Evolutionary conservation across 1,284 basidiomycete genomes (phyloP), one percentile per base, ranked within the genome.

Genomic region (Rhizopogon parksii): DNA sequence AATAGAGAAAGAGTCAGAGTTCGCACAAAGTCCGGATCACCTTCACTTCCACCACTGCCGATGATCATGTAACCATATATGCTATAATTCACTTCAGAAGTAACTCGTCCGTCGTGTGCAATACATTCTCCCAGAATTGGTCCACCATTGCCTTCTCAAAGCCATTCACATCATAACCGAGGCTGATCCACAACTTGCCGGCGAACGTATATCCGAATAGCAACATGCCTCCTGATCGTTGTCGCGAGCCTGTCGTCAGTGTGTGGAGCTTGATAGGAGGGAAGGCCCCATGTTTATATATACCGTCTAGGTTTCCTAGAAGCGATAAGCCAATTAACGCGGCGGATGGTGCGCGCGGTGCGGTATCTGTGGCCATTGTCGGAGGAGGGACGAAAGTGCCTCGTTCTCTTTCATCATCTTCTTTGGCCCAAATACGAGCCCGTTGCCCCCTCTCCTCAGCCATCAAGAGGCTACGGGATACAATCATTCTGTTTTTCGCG

Each of bases 181-280:
- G 68, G 54, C 82, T 86, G 19, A 90, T 63, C 82, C 82, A 88
- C 19, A 90, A 62, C 63, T 79, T 82, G 1, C 82, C 82, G 14
- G 72, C 79, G 59, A 87, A 89, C 0, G 85, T 88, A 68, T 86
- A 90, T 9, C 80, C 82, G 55, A 88, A 89, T 15, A 92, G 65
- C 36, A 91, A 69, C 74, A 88, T 79, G 6, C 80, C 87, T 2
- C 86, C 82, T 0, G 76, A 58, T 1, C 86, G 77, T 63, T 90
- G 87, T 6, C 88, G 75, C 4, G 83, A 87, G 0, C 88, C 88
- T 2, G 87, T 90, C 19, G 85, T 90, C 21, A 91, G 71, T 12
- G 79, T 80, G 56, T 83, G 78, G 30, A 91, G 69, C 67, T 80
- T 64, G 46, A 82, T 68, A 0, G 70, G 61, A 8, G 75, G 73